These are phyloP conservation scores for Coniochaeta sp. DNA, from an alignment of 2,329 filamentous ascomycete species.

Conservation along the genomic window DNA sequence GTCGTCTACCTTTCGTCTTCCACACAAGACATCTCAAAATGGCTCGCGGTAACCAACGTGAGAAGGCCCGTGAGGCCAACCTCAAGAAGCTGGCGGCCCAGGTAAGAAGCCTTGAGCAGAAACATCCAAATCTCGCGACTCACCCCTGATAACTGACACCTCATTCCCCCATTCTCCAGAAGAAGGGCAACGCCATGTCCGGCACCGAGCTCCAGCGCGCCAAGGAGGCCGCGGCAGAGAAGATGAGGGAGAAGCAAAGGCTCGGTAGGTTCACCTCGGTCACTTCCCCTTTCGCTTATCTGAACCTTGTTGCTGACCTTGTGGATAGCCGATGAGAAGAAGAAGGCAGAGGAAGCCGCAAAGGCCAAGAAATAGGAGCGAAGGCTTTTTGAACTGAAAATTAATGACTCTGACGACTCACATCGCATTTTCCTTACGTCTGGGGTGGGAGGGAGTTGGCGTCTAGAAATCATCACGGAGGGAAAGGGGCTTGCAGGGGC, in stretches of 20 bases:
- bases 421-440: too few species aligned
- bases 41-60: constrained; percentile 94
- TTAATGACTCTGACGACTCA: too few species aligned
- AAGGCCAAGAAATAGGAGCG: constrained; percentile 19
- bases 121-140: background rate
- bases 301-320: constrained; percentile 6
- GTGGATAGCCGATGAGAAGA: constrained; percentile 44
- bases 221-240: constrained; percentile 59
- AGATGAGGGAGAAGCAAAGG: constrained; percentile 54
- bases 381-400: too few species aligned
- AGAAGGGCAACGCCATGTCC: constrained; percentile 53
- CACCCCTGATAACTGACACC: constrained; percentile 11
- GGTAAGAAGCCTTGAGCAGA: constrained; percentile 40
- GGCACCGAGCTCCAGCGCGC: constrained; percentile 69
- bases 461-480: too few species aligned
- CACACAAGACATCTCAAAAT: constrained; percentile 51
- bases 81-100: constrained; percentile 59
- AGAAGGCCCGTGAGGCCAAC: constrained; percentile 85
- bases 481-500: too few species aligned
- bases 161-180: constrained; percentile 33
- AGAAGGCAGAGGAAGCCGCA: constrained; percentile 22
- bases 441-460: too few species aligned
- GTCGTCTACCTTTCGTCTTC: background rate
- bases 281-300: too few species aligned
- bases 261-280: constrained; percentile 35